Conservation (phyloP, 2,329 filamentous ascomycete genomes). For the Colletotrichum sansevieriae region DNA sequence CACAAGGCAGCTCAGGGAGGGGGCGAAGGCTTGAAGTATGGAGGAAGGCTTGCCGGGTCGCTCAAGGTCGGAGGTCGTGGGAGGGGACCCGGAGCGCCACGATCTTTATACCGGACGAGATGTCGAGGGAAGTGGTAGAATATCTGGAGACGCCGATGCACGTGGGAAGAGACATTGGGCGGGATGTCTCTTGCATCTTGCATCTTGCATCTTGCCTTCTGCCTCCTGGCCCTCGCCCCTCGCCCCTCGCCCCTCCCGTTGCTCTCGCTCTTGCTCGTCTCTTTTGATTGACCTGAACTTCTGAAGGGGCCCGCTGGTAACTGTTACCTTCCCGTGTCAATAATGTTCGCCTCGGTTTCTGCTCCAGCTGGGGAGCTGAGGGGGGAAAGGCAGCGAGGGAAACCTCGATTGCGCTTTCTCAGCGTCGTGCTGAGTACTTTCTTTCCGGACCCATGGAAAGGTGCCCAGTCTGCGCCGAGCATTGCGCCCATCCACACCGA, state of each 20-base stretch:
- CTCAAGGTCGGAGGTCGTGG: slow-evolving; percentile 1
- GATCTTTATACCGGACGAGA: slow-evolving; percentile 33
- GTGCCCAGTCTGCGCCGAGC: slow-evolving; percentile 40
- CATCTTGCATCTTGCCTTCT: too few species aligned
- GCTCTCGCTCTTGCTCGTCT: neutral
- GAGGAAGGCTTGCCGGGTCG: slow-evolving; percentile 15
- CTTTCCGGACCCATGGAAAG: slow-evolving; percentile 5
- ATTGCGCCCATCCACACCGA: slow-evolving; percentile 26
- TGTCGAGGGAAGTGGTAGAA: neutral
- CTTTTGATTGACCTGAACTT: neutral
- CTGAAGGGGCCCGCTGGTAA: neutral
- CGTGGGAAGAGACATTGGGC: neutral
- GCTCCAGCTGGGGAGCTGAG: neutral
- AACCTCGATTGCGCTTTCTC: slow-evolving; percentile 1
- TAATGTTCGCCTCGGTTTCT: slow-evolving; percentile 10
- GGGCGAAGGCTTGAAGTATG: neutral
- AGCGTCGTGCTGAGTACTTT: neutral
- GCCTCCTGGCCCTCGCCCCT: neutral
- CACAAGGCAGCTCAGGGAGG: slow-evolving; percentile 6
- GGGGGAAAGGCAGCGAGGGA: neutral
- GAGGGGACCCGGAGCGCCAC: slow-evolving; percentile 19
- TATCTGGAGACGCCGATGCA: neutral
- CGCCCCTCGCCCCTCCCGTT: neutral
- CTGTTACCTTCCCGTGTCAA: neutral
- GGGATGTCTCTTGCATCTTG: too few species aligned